Conservation (phyloP, 2,329 filamentous ascomycete species). For the Fusarium lyarnte region DNA sequence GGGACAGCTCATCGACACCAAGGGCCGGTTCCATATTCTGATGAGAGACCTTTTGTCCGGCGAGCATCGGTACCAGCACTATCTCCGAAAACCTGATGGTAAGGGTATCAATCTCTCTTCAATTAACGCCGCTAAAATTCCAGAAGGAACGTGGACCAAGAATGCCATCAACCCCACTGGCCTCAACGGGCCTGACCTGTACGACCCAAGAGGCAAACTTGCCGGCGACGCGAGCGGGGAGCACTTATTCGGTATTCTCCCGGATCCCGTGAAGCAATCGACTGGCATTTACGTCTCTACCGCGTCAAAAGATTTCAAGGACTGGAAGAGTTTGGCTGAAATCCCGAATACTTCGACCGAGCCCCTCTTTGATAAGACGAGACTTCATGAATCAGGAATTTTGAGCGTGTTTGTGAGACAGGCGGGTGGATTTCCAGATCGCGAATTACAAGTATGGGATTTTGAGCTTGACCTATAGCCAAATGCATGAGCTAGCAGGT, state of each 20-base stretch:
- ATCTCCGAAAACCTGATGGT: conserved; percentile 8
- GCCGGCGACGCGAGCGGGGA: conserved; percentile 20
- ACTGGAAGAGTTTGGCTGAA: conserved; percentile 11
- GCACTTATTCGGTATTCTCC: conserved; percentile 19
- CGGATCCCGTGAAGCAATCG: not conserved
- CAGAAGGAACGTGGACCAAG: conserved; percentile 18
- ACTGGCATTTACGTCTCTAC: conserved; percentile 22
- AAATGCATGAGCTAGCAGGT: not conserved
- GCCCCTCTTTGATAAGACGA: conserved; percentile 14
- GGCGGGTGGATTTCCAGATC: conserved; percentile 7
- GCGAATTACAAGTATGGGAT: conserved; percentile 32
- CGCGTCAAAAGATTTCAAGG: not conserved
- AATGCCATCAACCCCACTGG: conserved; percentile 16
- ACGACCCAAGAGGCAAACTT: conserved; percentile 29
- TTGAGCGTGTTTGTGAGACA: conserved; percentile 27
- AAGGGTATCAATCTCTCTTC: rapidly evolving
- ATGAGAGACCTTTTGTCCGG: conserved; percentile 26
- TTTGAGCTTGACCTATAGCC: conserved; percentile 19
- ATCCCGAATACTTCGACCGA: conserved; percentile 26
- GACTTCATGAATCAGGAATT: conserved; percentile 8
- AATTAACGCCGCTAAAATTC: rapidly evolving
- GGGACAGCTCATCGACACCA: conserved; percentile 20
- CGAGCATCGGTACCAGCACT: conserved; percentile 24
- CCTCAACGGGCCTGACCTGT: conserved; percentile 24
- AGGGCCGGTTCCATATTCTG: conserved; percentile 19